These are phyloP conservation scores for Neoarthrinium moseri DNA, from an alignment of 2,329 filamentous ascomycete species.

Conservation along the genomic window DNA sequence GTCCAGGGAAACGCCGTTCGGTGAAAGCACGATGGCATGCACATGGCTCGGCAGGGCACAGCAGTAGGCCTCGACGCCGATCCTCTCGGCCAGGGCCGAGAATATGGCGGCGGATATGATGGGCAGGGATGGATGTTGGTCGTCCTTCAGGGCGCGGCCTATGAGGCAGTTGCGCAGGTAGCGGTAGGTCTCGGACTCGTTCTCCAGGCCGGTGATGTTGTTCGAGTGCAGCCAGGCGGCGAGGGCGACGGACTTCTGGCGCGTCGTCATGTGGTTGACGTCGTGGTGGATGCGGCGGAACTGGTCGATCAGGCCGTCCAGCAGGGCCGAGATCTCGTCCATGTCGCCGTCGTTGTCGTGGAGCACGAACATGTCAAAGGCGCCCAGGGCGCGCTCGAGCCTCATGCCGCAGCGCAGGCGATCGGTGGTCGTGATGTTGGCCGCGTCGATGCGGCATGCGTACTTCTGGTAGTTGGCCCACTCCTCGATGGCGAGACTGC, in stretches of 20 bases:
- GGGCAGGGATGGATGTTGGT: constrained; percentile 76
- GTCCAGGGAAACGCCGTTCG: constrained; percentile 60
- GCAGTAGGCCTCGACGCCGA: constrained; percentile 75
- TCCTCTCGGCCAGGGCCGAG: constrained; percentile 70
- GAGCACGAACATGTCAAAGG: constrained; percentile 87
- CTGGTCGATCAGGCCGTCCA: constrained; percentile 62
- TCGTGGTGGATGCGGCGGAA: constrained; percentile 54
- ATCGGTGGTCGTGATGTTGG: constrained; percentile 22
- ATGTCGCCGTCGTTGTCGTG: constrained; percentile 72
- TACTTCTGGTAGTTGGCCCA: constrained; percentile 61
- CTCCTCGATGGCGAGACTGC: constrained; percentile 72
- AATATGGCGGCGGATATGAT: constrained; percentile 86
- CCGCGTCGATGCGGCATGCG: constrained; percentile 23
- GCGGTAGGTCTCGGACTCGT: constrained; percentile 67
- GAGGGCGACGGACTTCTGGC: constrained; percentile 66
- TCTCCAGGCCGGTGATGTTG: constrained; percentile 69
- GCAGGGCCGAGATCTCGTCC: constrained; percentile 55
- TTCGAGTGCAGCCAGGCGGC: constrained; percentile 67
- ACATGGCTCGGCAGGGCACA: constrained; percentile 85
- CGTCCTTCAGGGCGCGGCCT: constrained; percentile 72
- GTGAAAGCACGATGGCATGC: constrained; percentile 71
- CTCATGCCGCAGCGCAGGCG: constrained; percentile 46
- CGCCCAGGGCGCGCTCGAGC: constrained; percentile 74
- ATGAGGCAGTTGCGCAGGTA: constrained; percentile 86
- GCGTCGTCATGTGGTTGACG: constrained; percentile 57